A percentile compares a stretch with the other conserved stretches of the same genome.
Conservation (phyloP, 345 rosid species). For the Brassica napus region Da-Ae NC_063439.1:25534001-25534500, state of each 20-base stretch:
- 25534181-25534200: neutral
- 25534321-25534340: neutral
- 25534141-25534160: neutral
- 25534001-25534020: neutral
- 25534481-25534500: neutral
- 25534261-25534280: slow-evolving; percentile 28
- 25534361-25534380: neutral
- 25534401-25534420: neutral
- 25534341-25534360: neutral
- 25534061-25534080: slow-evolving; percentile 7
- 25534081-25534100: slow-evolving; percentile 7
- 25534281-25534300: slow-evolving; percentile 12
- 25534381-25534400: neutral
- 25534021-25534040: neutral
- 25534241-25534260: slow-evolving; percentile 21
- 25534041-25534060: neutral
- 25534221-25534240: slow-evolving; percentile 10
- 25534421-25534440: neutral
- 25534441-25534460: neutral
- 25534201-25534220: neutral
- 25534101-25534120: slow-evolving; percentile 12
- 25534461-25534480: neutral
- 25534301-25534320: neutral
- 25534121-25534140: neutral
- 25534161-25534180: neutral